Base-by-base conservation (phyloP, 164 flowering plant species). In the Echeveria elegans region DNA sequence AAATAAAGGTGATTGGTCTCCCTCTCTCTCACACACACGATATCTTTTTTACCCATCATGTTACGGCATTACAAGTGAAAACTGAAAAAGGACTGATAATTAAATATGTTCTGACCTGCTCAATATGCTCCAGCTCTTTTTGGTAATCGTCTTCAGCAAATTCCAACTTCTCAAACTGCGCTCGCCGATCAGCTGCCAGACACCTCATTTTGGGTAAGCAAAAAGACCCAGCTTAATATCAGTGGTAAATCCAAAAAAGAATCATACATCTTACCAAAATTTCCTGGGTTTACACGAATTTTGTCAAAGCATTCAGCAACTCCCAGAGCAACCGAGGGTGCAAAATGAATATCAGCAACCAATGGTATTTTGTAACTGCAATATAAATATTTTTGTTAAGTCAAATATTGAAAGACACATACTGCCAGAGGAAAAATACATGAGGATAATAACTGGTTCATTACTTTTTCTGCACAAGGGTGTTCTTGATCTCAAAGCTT, bases 321-420 rank as follows among this genome's bases (percentile, higher is more conserved):
- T 72, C 98, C 77, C 79, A 93, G 18, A 24, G 98, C 98, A 76
- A 93, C 83, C 65, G 97, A 26, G 66, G 97, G 98, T 36, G 98
- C 97, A 84, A 93, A 93, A 75, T 93, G 98, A 74, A 93, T 93
- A 80, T 93, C 98, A 56, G 97, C 98, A 69, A 93, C 98, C 69
- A 93, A 79, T 68, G 98, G 98, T 78, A 93, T 88, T 72, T 86
- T 84, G 73, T 93, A 90, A 72, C 98, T 93, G 97, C 83, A 82
- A 6, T 61, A 68, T 9, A 34, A 40, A 63, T 21, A 11, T 1
- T 36, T 12, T 10, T 21, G 16, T 36, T 6, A 1, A 19, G 29
- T 36, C 32, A 28, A 40, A 34, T 28, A 63, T 37, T 32, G 0
- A 62, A 62, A 19, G 8, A 37, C 45, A 63, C 24, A 63, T 11